These are phyloP conservation scores for Penicillium psychrosexuale DNA, from an alignment of 2,329 filamentous ascomycete genomes.

Conservation along the genomic window DNA sequence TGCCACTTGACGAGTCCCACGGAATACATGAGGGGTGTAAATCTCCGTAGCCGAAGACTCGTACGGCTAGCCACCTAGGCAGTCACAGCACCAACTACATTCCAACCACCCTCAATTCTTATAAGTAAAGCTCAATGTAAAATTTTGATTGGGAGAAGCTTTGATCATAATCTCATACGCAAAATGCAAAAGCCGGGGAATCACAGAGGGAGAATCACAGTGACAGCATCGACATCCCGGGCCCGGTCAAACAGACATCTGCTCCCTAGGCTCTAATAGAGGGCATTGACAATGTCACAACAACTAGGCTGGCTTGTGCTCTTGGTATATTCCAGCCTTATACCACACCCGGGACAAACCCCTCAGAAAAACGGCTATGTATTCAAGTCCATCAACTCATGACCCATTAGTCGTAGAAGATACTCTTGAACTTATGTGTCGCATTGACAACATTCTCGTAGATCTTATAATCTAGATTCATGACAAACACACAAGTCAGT, in stretches of 20 bases:
- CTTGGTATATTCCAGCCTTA: not conserved
- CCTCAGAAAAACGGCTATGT: not conserved
- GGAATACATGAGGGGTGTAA: too few relatives aligned
- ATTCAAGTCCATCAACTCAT: not conserved
- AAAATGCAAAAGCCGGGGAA: slow-evolving; percentile 5
- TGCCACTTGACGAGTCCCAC: too few relatives aligned
- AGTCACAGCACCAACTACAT: not conserved
- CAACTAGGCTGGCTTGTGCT: not conserved
- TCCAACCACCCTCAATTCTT: not conserved
- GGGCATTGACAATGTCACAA: not conserved
- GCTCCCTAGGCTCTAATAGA: not conserved
- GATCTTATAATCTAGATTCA: slow-evolving; percentile 64
- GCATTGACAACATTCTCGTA: slow-evolving; percentile 78
- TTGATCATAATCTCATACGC: slow-evolving; percentile 8
- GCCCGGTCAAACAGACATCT: not conserved
- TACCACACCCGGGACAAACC: not conserved
- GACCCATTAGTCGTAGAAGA: slow-evolving; percentile 61
- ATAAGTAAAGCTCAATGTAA: not conserved
- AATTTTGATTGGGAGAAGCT: not conserved
- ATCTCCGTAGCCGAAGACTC: too few relatives aligned
- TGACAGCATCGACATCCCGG: not conserved
- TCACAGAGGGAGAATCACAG: not conserved
- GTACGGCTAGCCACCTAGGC: not conserved
- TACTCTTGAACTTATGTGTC: slow-evolving; percentile 74
- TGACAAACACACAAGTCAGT: not conserved